Conservation (phyloP, 2,329 filamentous ascomycete genomes). For the Helicocarpus griseus region DNA sequence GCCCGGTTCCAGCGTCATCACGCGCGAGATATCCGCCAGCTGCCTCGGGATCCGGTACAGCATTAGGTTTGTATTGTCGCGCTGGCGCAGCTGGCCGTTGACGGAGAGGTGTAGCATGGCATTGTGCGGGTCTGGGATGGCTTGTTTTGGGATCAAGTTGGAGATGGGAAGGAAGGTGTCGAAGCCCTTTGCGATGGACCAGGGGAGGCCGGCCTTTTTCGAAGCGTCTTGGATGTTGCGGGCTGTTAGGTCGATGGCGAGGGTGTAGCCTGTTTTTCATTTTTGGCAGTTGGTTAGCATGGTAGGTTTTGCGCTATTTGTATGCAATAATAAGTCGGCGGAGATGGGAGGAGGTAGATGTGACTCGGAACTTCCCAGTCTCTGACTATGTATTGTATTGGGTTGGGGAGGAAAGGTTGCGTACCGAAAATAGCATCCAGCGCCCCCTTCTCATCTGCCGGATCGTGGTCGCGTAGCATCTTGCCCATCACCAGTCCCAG, state of each 20-base stretch:
- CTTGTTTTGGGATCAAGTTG: conserved; percentile 66
- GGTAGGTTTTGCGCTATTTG: neutral
- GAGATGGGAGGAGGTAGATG: too few relatives aligned
- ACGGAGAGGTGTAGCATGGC: conserved; percentile 78
- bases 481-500: conserved; percentile 83
- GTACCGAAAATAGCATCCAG: conserved; percentile 71
- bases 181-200: conserved; percentile 94
- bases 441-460: conserved; percentile 64
- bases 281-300: conserved; percentile 7
- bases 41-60: conserved; percentile 82
- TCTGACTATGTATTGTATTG: too few relatives aligned
- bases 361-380: too few relatives aligned
- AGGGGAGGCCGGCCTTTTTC: conserved; percentile 92
- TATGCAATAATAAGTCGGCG: neutral
- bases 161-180: conserved; percentile 93
- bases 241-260: conserved; percentile 95
- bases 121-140: conserved; percentile 78
- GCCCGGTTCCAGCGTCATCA: conserved; percentile 87
- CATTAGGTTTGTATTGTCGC: conserved; percentile 88
- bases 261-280: conserved; percentile 57
- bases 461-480: conserved; percentile 63
- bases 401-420: too few relatives aligned
- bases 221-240: conserved; percentile 93
- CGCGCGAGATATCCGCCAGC: conserved; percentile 81
- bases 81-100: conserved; percentile 68